Evolutionary conservation across 306 rosid species (phyloP).

Genomic region (Corylus heterophylla): DNA sequence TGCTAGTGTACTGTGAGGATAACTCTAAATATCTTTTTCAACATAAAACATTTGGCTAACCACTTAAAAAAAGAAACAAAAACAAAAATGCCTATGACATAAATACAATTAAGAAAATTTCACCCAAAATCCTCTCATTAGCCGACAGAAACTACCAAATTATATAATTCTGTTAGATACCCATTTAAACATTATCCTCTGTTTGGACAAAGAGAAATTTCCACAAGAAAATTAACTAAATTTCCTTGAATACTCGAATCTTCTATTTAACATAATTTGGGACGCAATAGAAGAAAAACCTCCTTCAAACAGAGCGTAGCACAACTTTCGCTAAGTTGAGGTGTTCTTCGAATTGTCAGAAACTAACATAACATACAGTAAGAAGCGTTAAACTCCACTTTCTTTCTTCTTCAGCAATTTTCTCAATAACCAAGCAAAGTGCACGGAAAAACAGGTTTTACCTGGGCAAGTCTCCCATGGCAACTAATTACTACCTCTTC

Average conservation of each 20-base stretch:
- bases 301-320: not conserved
- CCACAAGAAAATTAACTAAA: not conserved
- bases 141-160: not conserved
- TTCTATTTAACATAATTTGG: not conserved
- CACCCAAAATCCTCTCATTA: not conserved
- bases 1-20: no score
- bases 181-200: not conserved
- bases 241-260: not conserved
- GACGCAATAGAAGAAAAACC: not conserved
- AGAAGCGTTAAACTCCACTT: no score
- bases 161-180: not conserved
- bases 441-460: slow-evolving; percentile 2
- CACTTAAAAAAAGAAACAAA: no score
- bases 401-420: no score
- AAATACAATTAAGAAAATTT: not conserved
- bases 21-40: no score
- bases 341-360: no score
- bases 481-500: not conserved
- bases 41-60: not conserved
- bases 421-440: not conserved
- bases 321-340: no score
- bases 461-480: slow-evolving; percentile 45
- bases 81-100: not conserved
- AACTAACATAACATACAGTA: no score
- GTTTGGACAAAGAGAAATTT: not conserved